These are phyloP conservation scores for Gastrodia elata DNA, from an alignment of 106 monocot species.

Conservation along the genomic window DNA sequence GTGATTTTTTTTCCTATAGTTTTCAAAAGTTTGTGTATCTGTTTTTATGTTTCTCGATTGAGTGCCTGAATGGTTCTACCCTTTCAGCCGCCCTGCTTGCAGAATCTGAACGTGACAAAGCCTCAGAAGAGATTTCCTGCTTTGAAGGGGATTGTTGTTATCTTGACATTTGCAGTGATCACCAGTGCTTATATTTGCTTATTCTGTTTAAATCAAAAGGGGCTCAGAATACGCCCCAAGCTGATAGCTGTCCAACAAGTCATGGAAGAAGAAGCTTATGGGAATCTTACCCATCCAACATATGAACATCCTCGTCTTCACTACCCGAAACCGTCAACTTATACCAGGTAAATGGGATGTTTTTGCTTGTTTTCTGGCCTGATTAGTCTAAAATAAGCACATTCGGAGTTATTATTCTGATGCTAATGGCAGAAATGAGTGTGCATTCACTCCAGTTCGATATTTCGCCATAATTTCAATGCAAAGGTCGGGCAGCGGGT, in stretches of 20 bases:
- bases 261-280: conserved; percentile 10
- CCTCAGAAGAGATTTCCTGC: conserved; percentile 15
- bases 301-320: conserved; percentile 24
- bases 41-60: too few relatives aligned
- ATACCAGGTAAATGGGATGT: conserved; percentile 22
- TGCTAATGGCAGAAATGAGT: conserved; percentile 49
- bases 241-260: conserved; percentile 9
- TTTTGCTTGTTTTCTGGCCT: background rate
- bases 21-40: too few relatives aligned
- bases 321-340: conserved; percentile 32
- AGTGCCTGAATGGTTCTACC: background rate
- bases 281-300: conserved; percentile 1
- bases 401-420: background rate
- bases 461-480: conserved; percentile 71
- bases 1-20: too few relatives aligned
- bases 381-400: background rate
- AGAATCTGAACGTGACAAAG: conserved; percentile 13
- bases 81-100: background rate
- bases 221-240: conserved; percentile 5
- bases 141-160: conserved; percentile 6
- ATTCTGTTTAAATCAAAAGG: conserved; percentile 21
- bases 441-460: conserved; percentile 60
- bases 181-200: conserved; percentile 10
- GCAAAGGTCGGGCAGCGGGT: conserved; percentile 89
- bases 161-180: conserved; percentile 10